Conservation (phyloP, 345 rosid genomes). For the Dipteronia dyeriana region DNA sequence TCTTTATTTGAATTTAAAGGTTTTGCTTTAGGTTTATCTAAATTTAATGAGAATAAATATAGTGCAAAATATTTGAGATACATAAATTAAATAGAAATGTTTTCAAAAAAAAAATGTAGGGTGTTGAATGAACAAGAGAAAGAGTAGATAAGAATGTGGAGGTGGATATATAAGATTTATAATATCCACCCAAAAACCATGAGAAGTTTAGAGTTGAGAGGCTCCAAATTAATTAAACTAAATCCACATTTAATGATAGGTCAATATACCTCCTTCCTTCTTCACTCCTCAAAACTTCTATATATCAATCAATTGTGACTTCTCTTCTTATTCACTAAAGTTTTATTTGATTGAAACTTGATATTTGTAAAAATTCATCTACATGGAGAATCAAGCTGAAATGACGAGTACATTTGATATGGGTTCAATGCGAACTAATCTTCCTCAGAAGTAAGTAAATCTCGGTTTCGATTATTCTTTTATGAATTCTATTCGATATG, state of each 20-base stretch:
- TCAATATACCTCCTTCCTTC: not conserved
- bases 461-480: not conserved
- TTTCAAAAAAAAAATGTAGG: not conserved
- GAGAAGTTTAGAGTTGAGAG: not conserved
- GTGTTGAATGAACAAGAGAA: slow-evolving; percentile 28
- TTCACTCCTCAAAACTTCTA: not conserved
- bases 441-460: slow-evolving; percentile 54
- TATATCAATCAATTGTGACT: not conserved
- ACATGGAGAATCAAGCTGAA: slow-evolving; percentile 47
- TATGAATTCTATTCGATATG: too few species aligned
- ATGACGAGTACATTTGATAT: slow-evolving; percentile 43
- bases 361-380: not conserved
- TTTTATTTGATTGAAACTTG: not conserved
- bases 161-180: not conserved
- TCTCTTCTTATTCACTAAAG: not conserved
- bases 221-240: slow-evolving; percentile 5
- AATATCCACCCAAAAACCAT: too few species aligned
- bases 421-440: slow-evolving; percentile 51
- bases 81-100: not conserved
- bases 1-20: not conserved
- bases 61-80: not conserved
- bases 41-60: not conserved
- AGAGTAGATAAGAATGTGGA: slow-evolving; percentile 31
- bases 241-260: slow-evolving; percentile 9
- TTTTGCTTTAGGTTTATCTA: not conserved